Evolutionary conservation across 495 filamentous ascomycete genomes (phyloP), one percentile per base, ranked within the genome.

Genomic region (Neurospora hispaniola): DNA sequence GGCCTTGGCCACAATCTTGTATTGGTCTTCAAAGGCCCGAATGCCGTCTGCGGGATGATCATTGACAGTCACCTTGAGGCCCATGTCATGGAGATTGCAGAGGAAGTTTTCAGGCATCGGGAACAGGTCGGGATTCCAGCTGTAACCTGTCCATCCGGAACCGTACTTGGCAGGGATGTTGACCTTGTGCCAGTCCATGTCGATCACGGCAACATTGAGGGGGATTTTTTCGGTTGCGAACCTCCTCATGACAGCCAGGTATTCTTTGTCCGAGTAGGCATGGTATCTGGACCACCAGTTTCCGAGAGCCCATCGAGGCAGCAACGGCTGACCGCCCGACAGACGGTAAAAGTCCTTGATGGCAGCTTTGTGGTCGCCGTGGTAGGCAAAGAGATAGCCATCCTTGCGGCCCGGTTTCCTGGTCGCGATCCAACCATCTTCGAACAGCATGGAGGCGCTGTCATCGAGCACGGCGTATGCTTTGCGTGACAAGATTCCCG

Each of bases 241-340:
- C 31, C 78, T 77, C 73, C 86, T 82, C 82, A 89, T 83, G 31
- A 90, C 78, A 5, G 77, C 76, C 4, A 88, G 62, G 76, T 88
- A 89, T 74, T 89, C 87, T 18, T 82, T 73, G 8, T 78, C 79
- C 2, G 76, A 76, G 75, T 88, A 90, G 2, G 80, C 81, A 75
- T 89, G 83, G 76, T 89, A 90, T 12, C 88, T 81, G 38, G 85
- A 87, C 87, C 87, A 90, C 88, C 88, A 90, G 73, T 90, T 90
- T 0, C 88, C 88, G n/a, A 90, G 78, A 0, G 84, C 81, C 80
- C 82, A 90, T 11, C 88, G 83, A 0, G 88, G 88, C 4, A 90
- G 76, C 6, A 87, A 40, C 10, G 88, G 87, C 75, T 89, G 87
- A 6, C 75, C 77, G 5, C 88, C 88, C 0, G 88, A 89, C 4